Conservation (phyloP, 208 protist species). For the Wallacemonas sp. region DNA sequence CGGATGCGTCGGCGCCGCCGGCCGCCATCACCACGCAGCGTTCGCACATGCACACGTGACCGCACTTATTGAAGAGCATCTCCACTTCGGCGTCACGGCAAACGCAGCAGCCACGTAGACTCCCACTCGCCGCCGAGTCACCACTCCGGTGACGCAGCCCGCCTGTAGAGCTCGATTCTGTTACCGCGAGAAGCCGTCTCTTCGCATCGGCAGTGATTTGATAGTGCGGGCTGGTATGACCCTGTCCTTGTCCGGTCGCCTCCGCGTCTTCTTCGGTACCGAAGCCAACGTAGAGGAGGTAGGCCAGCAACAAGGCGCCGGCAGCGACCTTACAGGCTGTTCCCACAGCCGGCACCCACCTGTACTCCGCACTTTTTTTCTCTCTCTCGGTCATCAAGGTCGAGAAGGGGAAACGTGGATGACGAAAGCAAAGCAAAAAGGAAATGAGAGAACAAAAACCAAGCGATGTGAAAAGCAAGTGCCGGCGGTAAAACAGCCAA, state of each 20-base stretch:
- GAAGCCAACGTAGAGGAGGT: constrained; percentile 1
- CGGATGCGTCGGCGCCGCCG: not conserved
- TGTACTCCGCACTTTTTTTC: too few relatives aligned
- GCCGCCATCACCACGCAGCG: constrained; percentile 12
- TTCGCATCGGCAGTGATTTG: constrained; percentile 1
- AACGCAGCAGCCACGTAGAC: not conserved
- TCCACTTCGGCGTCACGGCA: not conserved
- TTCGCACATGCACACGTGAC: constrained; percentile 29
- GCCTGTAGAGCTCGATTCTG: too few relatives aligned
- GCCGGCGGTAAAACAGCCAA: not conserved
- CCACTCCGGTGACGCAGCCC: too few relatives aligned
- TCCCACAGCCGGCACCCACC: not conserved
- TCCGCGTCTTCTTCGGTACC: not conserved
- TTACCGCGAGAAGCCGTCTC: too few relatives aligned
- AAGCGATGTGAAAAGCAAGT: not conserved
- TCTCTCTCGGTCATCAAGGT: too few relatives aligned
- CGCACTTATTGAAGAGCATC: constrained; percentile 22
- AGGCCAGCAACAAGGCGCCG: not conserved
- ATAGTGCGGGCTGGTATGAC: not conserved
- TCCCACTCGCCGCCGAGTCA: too few relatives aligned
- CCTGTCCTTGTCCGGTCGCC: constrained; percentile 3
- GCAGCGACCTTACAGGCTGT: not conserved
- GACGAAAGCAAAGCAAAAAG: constrained; percentile 8
- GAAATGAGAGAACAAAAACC: not conserved
- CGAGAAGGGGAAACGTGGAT: too few relatives aligned